Base-by-base conservation (phyloP, 805 yeast genomes). In the Suhomyces kilbournensis region DNA sequence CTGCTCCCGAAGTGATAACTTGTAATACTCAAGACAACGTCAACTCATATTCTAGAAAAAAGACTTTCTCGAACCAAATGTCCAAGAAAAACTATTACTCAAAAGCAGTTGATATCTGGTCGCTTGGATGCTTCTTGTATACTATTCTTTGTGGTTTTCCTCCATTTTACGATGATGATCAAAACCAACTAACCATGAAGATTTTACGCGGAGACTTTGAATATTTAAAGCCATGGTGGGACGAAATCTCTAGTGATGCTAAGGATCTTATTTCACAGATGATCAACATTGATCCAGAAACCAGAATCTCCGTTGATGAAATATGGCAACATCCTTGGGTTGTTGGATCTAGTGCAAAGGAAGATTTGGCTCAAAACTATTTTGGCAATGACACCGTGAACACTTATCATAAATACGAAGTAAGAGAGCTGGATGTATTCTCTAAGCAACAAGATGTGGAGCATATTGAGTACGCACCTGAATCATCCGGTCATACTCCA, bases 211-310 rank as follows among this genome's bases (percentile, higher is more conserved):
- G 94, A 34, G 85, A 87, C 52, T 88, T 79, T 67, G 80, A 82
- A n/a, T 88, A 87, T 64, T 72, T 88, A 49, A 72, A 80, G 53
- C 96, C 96, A 1, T 88, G 96, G 96, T 88, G 94, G 90, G 94
- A 88, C 68, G 96, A 88, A 64, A 85, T 88, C 34, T 78, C 86
- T 48, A 69, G 65, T 39, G 90, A 84, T 35, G 92, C 91, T 25
- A 88, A 87, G 62, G 79, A 79, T 59, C 78, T 88, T 60, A 88
- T 88, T 12, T 69, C 79, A 3, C 83, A 80, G 60, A 75, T 88
- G 66, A 72, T 88, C 56, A 84, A 85, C 25, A 86, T 86, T 14
- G 83, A 88, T 64, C 92, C 94, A 1, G 73, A 74, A 10, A 78
- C 77, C 49, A 75, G 96, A 60, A 86, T 85, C 57, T 81, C 88